These are phyloP conservation scores for Aspergillus cristatus DNA, from an alignment of 495 filamentous ascomycete species.

Conservation along the genomic window DNA sequence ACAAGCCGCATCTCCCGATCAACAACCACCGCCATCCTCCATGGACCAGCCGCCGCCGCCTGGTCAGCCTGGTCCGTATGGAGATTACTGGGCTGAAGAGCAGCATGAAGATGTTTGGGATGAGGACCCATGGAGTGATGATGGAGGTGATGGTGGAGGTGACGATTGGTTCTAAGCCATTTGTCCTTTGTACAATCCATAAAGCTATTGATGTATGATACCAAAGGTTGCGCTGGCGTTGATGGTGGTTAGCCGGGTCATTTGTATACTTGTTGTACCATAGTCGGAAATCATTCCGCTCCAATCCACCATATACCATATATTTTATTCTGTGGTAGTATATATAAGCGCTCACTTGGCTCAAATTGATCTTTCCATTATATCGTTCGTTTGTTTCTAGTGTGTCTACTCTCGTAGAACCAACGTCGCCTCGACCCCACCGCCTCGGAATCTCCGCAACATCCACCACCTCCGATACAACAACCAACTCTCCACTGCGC, in stretches of 20 bases:
- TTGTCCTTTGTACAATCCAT: no score
- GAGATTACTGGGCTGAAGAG: conserved; percentile 22
- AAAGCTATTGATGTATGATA: no score
- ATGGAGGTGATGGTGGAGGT: conserved; percentile 21
- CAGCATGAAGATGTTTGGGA: conserved; percentile 28
- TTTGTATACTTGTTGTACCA: no score
- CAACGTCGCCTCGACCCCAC: not conserved
- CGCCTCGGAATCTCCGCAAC: conserved; percentile 1
- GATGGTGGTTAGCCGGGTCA: no score
- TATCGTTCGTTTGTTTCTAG: no score
- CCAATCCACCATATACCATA: no score
- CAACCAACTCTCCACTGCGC: not conserved
- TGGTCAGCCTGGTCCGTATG: conserved; percentile 12
- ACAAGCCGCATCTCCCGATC: conserved; percentile 12
- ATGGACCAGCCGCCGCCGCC: conserved; percentile 9
- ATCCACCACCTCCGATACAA: conserved; percentile 3
- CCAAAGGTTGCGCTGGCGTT: no score
- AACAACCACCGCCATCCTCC: conserved; percentile 10
- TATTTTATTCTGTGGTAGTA: no score
- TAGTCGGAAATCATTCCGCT: no score
- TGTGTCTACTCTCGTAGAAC: no score
- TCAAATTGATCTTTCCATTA: no score
- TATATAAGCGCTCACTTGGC: no score
- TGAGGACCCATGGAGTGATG: conserved; percentile 32
- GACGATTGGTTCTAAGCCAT: conserved; percentile 26